Conservation (phyloP, 2,329 filamentous ascomycete genomes). For the Cladophialophora bantiana region DNA sequence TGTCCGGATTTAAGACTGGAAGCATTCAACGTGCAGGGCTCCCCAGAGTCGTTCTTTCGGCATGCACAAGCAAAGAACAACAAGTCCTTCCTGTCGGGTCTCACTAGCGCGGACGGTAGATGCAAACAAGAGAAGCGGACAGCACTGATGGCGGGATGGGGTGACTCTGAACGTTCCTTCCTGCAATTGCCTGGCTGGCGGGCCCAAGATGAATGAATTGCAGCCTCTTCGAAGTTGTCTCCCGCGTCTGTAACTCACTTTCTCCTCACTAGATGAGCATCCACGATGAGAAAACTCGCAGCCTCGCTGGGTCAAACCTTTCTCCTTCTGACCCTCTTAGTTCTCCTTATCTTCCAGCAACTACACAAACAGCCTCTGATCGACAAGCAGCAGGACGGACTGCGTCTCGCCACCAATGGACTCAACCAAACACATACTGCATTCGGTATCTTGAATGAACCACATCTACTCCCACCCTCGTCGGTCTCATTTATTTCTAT, state of each 20-base stretch:
- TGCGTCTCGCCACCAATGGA: conserved; percentile 6
- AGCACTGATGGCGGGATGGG: neutral
- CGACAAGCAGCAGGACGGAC: conserved; percentile 5
- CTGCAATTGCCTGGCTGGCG: neutral
- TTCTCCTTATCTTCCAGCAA: conserved; percentile 11
- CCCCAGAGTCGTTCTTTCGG: neutral
- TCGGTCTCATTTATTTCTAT: neutral
- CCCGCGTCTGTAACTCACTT: neutral
- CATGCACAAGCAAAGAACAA: no score
- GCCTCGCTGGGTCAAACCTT: conserved; percentile 6
- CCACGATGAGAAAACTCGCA: conserved; percentile 13
- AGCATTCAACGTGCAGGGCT: neutral
- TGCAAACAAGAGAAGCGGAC: neutral
- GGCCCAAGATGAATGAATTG: neutral
- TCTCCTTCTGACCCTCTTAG: conserved; percentile 9
- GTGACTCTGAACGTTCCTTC: neutral
- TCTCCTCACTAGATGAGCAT: neutral
- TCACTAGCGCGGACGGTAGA: neutral
- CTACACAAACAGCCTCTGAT: conserved; percentile 15
- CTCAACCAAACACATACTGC: conserved; percentile 33
- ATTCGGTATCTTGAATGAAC: neutral
- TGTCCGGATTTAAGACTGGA: neutral
- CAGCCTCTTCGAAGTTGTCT: neutral
- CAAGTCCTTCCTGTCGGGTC: no score
- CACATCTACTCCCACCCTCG: neutral